Evolutionary conservation across 768 basidiomycete species (phyloP), one percentile per base, ranked within the genome.

Genomic region (Tylopilus plumbeoviolaceoides): DNA sequence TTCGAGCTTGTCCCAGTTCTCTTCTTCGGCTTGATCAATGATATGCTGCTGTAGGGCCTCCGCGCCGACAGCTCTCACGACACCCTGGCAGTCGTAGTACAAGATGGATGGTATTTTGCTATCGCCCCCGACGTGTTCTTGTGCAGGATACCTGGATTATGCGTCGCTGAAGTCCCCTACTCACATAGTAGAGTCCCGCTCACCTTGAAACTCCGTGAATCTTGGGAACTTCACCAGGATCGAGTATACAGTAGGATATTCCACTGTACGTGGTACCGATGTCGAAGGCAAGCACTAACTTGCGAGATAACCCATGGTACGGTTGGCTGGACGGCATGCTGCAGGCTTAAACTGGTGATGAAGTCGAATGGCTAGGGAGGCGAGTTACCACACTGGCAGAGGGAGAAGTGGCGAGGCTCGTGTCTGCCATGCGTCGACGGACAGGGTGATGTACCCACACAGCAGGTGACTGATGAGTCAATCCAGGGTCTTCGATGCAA

Each of bases 71-170:
- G 78, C 79, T 35, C 60, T 69, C 4, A 74, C 64, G 0, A 36
- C 33, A 2, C 76, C 78, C n/a, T 66, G 53, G 9, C 56, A 48
- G 51, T 78, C 78, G 53, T 81, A 81, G 52, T 75, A 76, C 14
- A 81, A 51, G 30, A 78, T 64, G 0, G 77, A 75, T 0, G 77
- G 79, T 39, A 81, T 76, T 53, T 79, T 81, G 21, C 70, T 73
- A 48, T 78, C 73, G 5, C 75, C 73, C 4, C 73, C 74, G n/a
- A 72, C 64, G 5, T 71, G 65, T n/a, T 76, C 73, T 52, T 77
- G 77, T 1, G 71, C 73, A 6, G 77, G 80, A 51, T 73, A 79
- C 51, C 79, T 79, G 33, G 11, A 39, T 18, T 4, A 7, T 17
- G 17, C 1, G 4, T 52, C 38, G 53, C 30, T 2, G n/a, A 15